These are phyloP conservation scores for Starmerella apis DNA, from an alignment of 805 yeast species.

Conservation along the genomic window DNA sequence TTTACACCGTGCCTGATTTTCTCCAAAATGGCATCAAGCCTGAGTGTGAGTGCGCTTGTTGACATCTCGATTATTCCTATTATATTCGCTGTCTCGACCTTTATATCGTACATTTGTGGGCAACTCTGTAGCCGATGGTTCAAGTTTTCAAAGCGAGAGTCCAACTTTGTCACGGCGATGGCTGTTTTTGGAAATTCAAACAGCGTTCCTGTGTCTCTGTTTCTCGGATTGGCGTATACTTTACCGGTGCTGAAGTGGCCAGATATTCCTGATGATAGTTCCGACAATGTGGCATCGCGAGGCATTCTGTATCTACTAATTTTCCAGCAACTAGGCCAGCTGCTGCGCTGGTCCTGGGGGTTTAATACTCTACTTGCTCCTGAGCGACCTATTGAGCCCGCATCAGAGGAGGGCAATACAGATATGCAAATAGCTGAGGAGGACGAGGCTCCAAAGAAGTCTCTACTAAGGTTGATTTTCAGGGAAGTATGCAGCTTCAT, in stretches of 20 bases:
- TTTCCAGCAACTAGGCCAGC: slow-evolving; percentile 58
- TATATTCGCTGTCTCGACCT: slow-evolving; percentile 72
- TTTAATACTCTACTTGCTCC: slow-evolving; percentile 47
- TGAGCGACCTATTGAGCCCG: slow-evolving; percentile 1
- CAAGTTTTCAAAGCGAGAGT: slow-evolving; percentile 57
- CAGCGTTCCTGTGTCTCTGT: slow-evolving; percentile 83
- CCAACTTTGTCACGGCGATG: slow-evolving; percentile 92
- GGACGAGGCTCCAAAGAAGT: neutral
- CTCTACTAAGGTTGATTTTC: slow-evolving; percentile 13
- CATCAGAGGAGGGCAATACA: neutral
- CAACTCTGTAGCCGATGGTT: slow-evolving; percentile 43
- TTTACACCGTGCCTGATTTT: slow-evolving; percentile 95
- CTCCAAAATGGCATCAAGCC: slow-evolving; percentile 56
- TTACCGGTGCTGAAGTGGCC: slow-evolving; percentile 52
- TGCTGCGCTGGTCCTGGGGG: slow-evolving; percentile 66
- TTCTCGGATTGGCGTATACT: slow-evolving; percentile 55
- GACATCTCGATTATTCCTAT: slow-evolving; percentile 80
- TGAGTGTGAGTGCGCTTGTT: slow-evolving; percentile 63
- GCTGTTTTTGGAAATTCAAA: slow-evolving; percentile 94
- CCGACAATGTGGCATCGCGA: slow-evolving; percentile 51
- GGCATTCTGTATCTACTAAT: slow-evolving; percentile 51
- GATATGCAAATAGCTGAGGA: neutral
- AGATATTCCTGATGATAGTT: slow-evolving; percentile 42
- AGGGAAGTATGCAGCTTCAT: slow-evolving; percentile 33
- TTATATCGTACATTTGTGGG: slow-evolving; percentile 59